These are phyloP conservation scores for Blastocystis sp. DNA, from an alignment of 352 stramenopile genomes.

Conservation along the genomic window DNA sequence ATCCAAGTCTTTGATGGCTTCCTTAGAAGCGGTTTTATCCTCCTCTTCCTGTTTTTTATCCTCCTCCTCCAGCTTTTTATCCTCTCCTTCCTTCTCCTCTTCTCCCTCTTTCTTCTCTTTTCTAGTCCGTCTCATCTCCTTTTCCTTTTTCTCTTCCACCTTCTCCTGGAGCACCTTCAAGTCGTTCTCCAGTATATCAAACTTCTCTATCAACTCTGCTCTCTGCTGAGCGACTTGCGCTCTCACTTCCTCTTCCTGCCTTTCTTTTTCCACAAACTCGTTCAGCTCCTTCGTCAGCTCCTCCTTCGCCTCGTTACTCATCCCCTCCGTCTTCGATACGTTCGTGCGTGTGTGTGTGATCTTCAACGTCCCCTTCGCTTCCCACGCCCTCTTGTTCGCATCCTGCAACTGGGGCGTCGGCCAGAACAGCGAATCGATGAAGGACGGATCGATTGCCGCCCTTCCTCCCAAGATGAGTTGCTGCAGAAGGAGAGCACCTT, in stretches of 20 bases:
- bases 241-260: not conserved
- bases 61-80: not conserved
- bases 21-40: not conserved
- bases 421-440: constrained; percentile 24
- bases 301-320: not conserved
- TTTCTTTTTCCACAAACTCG: not conserved
- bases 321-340: not conserved
- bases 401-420: not conserved
- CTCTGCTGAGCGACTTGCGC: not conserved
- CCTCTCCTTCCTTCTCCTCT: not conserved
- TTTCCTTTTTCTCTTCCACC: not conserved
- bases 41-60: not conserved
- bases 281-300: not conserved
- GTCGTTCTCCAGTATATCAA: not conserved
- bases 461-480: not conserved
- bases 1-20: not conserved
- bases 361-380: not conserved
- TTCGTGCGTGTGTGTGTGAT: constrained; percentile 24
- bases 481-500: not conserved
- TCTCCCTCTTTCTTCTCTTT: not conserved
- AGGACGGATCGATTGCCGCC: constrained; percentile 17
- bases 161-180: not conserved
- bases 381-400: constrained; percentile 1
- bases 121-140: no score
- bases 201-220: not conserved